Conservation (phyloP, 805 yeast species). For the Grigorovia yakushimaensis region DNA sequence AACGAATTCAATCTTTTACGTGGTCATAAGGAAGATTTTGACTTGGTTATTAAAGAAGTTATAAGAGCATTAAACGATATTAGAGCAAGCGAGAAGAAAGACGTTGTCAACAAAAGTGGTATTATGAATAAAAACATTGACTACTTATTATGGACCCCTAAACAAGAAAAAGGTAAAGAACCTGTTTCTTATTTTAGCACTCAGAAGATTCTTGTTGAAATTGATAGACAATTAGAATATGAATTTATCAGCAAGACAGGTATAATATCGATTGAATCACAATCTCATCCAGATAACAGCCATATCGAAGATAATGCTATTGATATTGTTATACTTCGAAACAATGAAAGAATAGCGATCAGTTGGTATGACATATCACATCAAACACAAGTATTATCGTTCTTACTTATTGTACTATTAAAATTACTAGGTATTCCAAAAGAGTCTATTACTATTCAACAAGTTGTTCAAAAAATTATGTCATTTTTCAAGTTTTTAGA, state of each 20-base stretch:
- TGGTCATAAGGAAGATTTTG: slow-evolving; percentile 31
- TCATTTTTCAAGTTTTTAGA: slow-evolving; percentile 27
- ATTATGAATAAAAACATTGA: slow-evolving; percentile 20
- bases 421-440: slow-evolving; percentile 27
- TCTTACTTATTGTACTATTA: slow-evolving; percentile 24
- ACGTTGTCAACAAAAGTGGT: slow-evolving; percentile 13
- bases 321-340: slow-evolving; percentile 22
- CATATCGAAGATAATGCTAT: slow-evolving; percentile 28
- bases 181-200: slow-evolving; percentile 24
- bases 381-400: slow-evolving; percentile 30
- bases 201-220: slow-evolving; percentile 27
- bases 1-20: slow-evolving; percentile 28
- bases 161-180: slow-evolving; percentile 7
- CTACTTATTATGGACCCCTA: slow-evolving; percentile 24
- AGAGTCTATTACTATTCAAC: slow-evolving; percentile 26
- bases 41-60: slow-evolving; percentile 28
- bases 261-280: slow-evolving; percentile 24
- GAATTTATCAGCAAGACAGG: slow-evolving; percentile 29
- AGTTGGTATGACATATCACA: slow-evolving; percentile 33
- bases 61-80: slow-evolving; percentile 24
- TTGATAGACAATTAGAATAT: slow-evolving; percentile 27
- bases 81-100: slow-evolving; percentile 18
- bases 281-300: slow-evolving; percentile 28
- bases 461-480: slow-evolving; percentile 26
- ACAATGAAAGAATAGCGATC: slow-evolving; percentile 24